phyloP scores from a whole-genome alignment of 23 red algal species.

The Gracilariopsis chorda region DNA sequence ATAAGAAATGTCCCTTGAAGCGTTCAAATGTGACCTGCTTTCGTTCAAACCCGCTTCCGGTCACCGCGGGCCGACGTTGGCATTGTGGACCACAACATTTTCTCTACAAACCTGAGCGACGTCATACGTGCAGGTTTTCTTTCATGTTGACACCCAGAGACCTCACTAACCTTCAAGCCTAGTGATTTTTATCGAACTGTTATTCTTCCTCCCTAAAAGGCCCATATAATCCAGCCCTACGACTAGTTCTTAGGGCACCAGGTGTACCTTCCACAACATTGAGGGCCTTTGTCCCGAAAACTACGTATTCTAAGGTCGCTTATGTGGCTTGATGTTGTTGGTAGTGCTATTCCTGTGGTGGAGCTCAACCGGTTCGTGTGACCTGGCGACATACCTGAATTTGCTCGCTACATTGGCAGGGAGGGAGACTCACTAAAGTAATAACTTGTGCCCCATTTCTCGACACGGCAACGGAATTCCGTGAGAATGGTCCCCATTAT shows the following conservation, averaged over 20 bases:
- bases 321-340: background rate
- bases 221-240: background rate
- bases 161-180: no score
- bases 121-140: background rate
- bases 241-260: no score
- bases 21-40: no score
- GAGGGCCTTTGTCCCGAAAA: background rate
- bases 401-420: background rate
- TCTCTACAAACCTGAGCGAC: background rate
- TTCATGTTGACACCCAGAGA: background rate
- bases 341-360: background rate
- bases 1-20: no score
- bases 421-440: background rate
- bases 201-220: background rate
- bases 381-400: conserved; percentile 14
- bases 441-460: background rate
- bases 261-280: conserved; percentile 14
- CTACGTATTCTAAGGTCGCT: background rate
- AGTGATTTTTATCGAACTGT: background rate
- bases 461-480: background rate
- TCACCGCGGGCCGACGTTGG: background rate
- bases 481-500: conserved; percentile 16
- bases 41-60: no score
- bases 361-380: background rate
- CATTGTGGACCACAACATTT: background rate